phyloP scores from a whole-genome alignment of 129 eudicot species.

The Chrysanthemum makinoi region DNA sequence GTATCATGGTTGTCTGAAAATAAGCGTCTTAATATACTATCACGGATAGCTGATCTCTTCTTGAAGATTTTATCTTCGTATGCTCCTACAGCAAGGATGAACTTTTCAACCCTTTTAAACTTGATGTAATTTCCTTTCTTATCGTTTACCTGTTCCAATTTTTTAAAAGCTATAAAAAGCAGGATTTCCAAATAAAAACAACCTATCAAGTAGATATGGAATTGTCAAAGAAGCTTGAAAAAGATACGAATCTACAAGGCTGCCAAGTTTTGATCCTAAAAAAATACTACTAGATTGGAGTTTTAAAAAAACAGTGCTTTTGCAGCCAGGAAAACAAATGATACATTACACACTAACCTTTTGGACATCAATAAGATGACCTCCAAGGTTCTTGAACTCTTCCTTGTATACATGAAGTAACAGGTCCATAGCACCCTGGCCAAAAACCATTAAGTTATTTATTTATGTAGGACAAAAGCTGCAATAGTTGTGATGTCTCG shows the following conservation, averaged over 20 bases:
- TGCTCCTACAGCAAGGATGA: constrained; percentile 45
- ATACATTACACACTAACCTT: constrained; percentile 21
- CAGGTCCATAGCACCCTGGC: constrained; percentile 42
- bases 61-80: constrained; percentile 61
- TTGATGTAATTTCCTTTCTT: constrained; percentile 41
- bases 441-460: neutral
- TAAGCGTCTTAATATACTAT: constrained; percentile 25
- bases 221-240: neutral
- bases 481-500: neutral
- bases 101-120: constrained; percentile 57
- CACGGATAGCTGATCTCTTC: constrained; percentile 41
- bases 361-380: constrained; percentile 43
- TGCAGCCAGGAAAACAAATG: neutral
- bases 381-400: constrained; percentile 48
- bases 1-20: constrained; percentile 19
- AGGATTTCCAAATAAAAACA: no score
- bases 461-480: neutral
- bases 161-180: neutral
- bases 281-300: no score
- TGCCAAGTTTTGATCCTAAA: neutral
- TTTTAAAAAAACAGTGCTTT: neutral
- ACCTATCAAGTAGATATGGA: no score
- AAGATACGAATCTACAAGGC: no score
- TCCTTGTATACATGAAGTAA: constrained; percentile 46
- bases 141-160: constrained; percentile 37